These are phyloP conservation scores for Hygrocybe punicea DNA, from an alignment of 768 basidiomycete genomes.

Conservation along the genomic window DNA sequence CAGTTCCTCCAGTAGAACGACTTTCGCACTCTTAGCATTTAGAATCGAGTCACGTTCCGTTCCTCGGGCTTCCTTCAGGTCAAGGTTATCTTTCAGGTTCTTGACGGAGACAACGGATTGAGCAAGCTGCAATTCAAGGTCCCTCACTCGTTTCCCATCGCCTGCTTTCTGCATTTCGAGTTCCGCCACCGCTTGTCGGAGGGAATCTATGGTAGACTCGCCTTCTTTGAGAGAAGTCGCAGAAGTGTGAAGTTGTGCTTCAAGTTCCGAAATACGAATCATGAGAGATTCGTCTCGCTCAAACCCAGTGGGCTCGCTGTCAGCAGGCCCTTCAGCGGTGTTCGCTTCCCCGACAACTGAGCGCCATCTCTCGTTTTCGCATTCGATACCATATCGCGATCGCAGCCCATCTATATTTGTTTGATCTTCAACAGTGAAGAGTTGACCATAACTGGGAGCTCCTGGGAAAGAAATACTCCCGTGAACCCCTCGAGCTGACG, in stretches of 20 bases:
- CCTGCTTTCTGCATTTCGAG: slow-evolving; percentile 49
- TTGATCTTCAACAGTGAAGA: slow-evolving; percentile 36
- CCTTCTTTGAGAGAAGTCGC: slow-evolving; percentile 47
- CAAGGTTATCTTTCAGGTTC: slow-evolving; percentile 51
- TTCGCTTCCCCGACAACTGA: slow-evolving; percentile 24
- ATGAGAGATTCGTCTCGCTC: slow-evolving; percentile 44
- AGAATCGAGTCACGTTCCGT: slow-evolving; percentile 50
- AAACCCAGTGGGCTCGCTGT: slow-evolving; percentile 34
- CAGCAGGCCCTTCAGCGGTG: slow-evolving; percentile 42
- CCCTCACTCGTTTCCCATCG: slow-evolving; percentile 37
- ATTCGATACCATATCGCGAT: slow-evolving; percentile 56
- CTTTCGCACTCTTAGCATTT: slow-evolving; percentile 57
- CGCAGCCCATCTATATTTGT: slow-evolving; percentile 41
- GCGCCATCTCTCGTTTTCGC: slow-evolving; percentile 64
- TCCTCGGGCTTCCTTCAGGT: slow-evolving; percentile 48
- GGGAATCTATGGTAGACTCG: slow-evolving; percentile 42
- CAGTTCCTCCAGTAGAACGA: slow-evolving; percentile 47
- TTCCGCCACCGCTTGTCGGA: slow-evolving; percentile 45
- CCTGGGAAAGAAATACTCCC: too few relatives aligned
- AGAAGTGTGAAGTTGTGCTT: slow-evolving; percentile 39
- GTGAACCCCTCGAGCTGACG: too few relatives aligned
- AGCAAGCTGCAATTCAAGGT: slow-evolving; percentile 35
- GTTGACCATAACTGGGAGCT: slow-evolving; percentile 4
- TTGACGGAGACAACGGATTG: slow-evolving; percentile 41
- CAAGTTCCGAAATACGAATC: slow-evolving; percentile 40